Conservation (phyloP, 345 rosid genomes). For the Corchorus olitorius region DNA sequence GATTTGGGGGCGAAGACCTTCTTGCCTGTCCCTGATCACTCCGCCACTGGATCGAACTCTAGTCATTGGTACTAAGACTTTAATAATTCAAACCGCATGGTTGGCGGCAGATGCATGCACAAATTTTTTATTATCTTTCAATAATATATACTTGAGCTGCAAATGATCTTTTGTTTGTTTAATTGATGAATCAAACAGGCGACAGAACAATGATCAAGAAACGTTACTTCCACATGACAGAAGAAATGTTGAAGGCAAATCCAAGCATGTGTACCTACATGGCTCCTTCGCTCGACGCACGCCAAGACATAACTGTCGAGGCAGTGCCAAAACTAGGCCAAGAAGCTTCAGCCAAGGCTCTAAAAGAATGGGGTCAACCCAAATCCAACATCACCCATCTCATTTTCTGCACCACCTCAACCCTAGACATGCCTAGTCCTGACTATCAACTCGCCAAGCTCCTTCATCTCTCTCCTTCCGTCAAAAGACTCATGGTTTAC, state of each 20-base stretch:
- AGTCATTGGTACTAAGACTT: too few relatives aligned
- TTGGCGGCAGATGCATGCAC: not conserved
- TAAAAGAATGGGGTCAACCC: constrained; percentile 86
- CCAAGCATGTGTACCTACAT: constrained; percentile 57
- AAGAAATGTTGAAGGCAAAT: constrained; percentile 63
- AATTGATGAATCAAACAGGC: constrained; percentile 32
- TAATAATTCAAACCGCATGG: too few relatives aligned
- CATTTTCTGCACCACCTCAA: constrained; percentile 76
- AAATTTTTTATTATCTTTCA: not conserved
- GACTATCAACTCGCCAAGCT: constrained; percentile 90
- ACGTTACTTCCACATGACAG: constrained; percentile 66
- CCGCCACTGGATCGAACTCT: too few relatives aligned
- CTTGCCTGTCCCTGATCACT: too few relatives aligned
- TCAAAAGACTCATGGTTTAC: constrained; percentile 71
- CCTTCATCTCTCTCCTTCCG: constrained; percentile 70
- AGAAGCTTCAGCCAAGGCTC: constrained; percentile 72
- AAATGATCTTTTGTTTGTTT: not conserved
- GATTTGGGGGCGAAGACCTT: too few relatives aligned
- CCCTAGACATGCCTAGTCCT: constrained; percentile 89
- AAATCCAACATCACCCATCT: constrained; percentile 82
- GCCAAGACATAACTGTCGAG: constrained; percentile 75
- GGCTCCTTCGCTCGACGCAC: constrained; percentile 66
- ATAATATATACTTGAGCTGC: too few relatives aligned
- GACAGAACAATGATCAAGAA: constrained; percentile 66
- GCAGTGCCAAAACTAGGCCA: constrained; percentile 75